Conservation (phyloP, 2,329 filamentous ascomycete species). For the Cercospora canescens region DNA sequence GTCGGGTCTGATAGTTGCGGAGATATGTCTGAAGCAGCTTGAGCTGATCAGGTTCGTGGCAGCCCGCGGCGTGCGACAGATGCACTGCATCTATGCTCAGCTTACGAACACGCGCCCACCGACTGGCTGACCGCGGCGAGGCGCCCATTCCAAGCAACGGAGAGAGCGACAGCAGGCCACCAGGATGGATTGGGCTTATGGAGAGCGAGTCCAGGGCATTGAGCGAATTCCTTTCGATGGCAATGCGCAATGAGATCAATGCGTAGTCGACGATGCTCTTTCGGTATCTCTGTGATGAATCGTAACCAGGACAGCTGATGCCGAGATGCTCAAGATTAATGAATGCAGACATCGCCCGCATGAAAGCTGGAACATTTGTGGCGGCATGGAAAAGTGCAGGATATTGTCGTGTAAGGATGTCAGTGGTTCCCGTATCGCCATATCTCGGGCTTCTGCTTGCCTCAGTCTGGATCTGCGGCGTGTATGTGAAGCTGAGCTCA, state of each 20-base stretch:
- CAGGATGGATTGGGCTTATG: constrained; percentile 71
- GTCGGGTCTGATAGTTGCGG: constrained; percentile 56
- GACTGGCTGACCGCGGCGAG: constrained; percentile 67
- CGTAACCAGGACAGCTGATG: constrained; percentile 73
- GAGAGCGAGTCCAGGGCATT: constrained; percentile 68
- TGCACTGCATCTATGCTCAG: constrained; percentile 66
- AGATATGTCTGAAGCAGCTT: constrained; percentile 76
- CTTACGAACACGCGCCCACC: constrained; percentile 77
- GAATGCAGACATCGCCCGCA: constrained; percentile 69
- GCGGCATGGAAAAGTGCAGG: constrained; percentile 86
- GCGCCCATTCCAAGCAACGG: constrained; percentile 73
- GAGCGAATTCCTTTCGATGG: constrained; percentile 72
- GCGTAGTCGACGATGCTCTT: constrained; percentile 83
- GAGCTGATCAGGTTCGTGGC: constrained; percentile 58
- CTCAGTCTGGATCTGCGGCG: constrained; percentile 61
- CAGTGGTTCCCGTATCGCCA: constrained; percentile 74
- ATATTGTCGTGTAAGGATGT: constrained; percentile 82
- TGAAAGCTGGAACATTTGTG: constrained; percentile 82
- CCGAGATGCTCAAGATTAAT: constrained; percentile 71
- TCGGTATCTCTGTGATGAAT: constrained; percentile 66
- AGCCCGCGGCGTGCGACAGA: constrained; percentile 47
- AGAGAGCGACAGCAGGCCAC: constrained; percentile 74
- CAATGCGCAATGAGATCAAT: constrained; percentile 81
- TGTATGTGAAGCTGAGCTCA: constrained; percentile 80
- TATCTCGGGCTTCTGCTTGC: constrained; percentile 71